A percentile compares a stretch with the other conserved stretches of the same genome.
Conservation (phyloP, 768 basidiomycete genomes). For the Kwoniella europaea region DNA sequence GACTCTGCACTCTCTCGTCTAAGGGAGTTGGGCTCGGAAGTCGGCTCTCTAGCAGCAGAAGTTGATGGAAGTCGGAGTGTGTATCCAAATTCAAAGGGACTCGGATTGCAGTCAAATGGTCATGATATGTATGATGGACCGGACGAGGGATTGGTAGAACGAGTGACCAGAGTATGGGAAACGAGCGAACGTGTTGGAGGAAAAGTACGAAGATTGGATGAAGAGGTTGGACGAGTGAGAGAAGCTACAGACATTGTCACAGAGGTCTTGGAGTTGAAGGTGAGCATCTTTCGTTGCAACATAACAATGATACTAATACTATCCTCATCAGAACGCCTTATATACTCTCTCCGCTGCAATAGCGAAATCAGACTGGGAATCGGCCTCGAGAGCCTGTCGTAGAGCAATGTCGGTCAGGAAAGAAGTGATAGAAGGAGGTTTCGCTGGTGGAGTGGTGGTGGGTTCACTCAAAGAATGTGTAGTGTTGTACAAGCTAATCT, state of each 20-base stretch:
- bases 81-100: conserved; percentile 20
- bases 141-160: conserved; percentile 50
- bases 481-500: conserved; percentile 4
- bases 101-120: conserved; percentile 68
- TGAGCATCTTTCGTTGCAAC: conserved; percentile 47
- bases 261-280: conserved; percentile 95
- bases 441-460: conserved; percentile 86
- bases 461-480: conserved; percentile 31
- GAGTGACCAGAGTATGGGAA: conserved; percentile 57
- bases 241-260: conserved; percentile 89
- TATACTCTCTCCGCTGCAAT: conserved; percentile 67
- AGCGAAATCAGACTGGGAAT: conserved; percentile 89
- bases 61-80: conserved; percentile 33
- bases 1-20: conserved; percentile 60
- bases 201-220: conserved; percentile 82
- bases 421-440: conserved; percentile 78
- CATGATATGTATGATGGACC: conserved; percentile 64
- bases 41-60: conserved; percentile 30
- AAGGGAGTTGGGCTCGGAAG: conserved; percentile 29
- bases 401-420: conserved; percentile 83
- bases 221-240: conserved; percentile 87
- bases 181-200: conserved; percentile 80
- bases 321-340: conserved; percentile 66
- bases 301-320: conserved; percentile 1
- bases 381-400: conserved; percentile 86